Conservation (phyloP, 768 basidiomycete genomes). For the Boletus coccyginus region DNA sequence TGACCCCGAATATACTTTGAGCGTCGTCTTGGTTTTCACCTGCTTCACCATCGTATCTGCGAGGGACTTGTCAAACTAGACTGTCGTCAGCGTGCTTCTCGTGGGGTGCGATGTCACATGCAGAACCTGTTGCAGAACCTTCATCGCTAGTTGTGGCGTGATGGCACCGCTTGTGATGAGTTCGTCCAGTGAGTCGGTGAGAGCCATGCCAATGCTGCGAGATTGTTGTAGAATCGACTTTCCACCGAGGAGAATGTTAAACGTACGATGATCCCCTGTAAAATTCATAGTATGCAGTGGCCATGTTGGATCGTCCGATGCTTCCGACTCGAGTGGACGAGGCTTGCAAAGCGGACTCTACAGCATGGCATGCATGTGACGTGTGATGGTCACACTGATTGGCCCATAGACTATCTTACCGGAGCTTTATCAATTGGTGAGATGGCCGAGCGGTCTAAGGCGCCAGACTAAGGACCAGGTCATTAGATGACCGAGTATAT, state of each 20-base stretch:
- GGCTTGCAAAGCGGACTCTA: background rate
- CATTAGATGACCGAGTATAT: constrained; percentile 28
- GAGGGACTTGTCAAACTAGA: constrained; percentile 92
- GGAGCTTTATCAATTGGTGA: constrained; percentile 12
- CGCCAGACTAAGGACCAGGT: constrained; percentile 54
- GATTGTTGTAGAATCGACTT: background rate
- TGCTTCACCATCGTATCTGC: constrained; percentile 91
- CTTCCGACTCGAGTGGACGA: constrained; percentile 7
- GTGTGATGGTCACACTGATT: constrained; percentile 18
- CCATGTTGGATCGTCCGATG: constrained; percentile 46
- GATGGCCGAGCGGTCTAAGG: constrained; percentile 64
- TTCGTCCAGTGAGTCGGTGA: constrained; percentile 98
- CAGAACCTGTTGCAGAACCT: constrained; percentile 93
- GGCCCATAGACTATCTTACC: background rate
- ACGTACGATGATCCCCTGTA: constrained; percentile 89
- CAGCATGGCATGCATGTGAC: constrained; percentile 12
- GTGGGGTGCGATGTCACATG: constrained; percentile 10
- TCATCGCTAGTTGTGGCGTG: constrained; percentile 97
- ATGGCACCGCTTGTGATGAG: constrained; percentile 96
- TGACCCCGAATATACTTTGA: constrained; percentile 60
- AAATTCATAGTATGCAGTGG: constrained; percentile 87
- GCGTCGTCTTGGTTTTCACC: constrained; percentile 91
- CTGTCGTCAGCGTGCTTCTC: constrained; percentile 13
- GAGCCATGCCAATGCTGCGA: constrained; percentile 89
- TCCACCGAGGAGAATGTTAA: background rate